Evolutionary conservation across 805 yeast species (phyloP).

Genomic region (Metschnikowia reukaufii): DNA sequence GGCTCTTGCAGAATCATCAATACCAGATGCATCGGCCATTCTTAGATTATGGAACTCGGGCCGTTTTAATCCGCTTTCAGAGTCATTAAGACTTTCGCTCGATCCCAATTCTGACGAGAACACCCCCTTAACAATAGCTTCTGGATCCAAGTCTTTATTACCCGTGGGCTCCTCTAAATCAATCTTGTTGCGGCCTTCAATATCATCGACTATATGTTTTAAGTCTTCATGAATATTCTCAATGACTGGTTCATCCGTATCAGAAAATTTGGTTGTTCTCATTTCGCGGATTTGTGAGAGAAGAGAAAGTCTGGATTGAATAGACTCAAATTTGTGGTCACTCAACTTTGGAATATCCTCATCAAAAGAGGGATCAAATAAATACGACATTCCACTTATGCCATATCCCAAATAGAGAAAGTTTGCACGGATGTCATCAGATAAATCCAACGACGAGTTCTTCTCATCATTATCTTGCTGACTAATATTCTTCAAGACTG

Average conservation of each 20-base stretch:
- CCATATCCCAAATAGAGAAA: conserved; percentile 58
- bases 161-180: conserved; percentile 17
- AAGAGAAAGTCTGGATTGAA: conserved; percentile 36
- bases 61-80: background rate
- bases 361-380: conserved; percentile 71
- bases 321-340: conserved; percentile 30
- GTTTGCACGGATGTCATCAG: conserved; percentile 57
- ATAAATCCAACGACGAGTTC: conserved; percentile 27
- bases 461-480: conserved; percentile 14
- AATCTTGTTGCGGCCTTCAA: conserved; percentile 21
- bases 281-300: conserved; percentile 33
- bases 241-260: conserved; percentile 24
- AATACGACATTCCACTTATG: conserved; percentile 65
- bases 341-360: conserved; percentile 44
- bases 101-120: conserved; percentile 3
- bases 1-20: conserved; percentile 43
- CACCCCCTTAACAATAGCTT: background rate
- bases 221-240: conserved; percentile 36
- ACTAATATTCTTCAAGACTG: conserved; percentile 26
- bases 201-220: conserved; percentile 33
- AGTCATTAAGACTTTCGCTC: conserved; percentile 5
- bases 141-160: conserved; percentile 5
- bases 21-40: conserved; percentile 13
- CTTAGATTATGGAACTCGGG: background rate
- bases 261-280: conserved; percentile 18